A percentile compares a stretch with the other conserved stretches of the same genome.
phyloP scores from a whole-genome alignment of 495 filamentous ascomycete genomes.

The Bombardia bombarda region DNA sequence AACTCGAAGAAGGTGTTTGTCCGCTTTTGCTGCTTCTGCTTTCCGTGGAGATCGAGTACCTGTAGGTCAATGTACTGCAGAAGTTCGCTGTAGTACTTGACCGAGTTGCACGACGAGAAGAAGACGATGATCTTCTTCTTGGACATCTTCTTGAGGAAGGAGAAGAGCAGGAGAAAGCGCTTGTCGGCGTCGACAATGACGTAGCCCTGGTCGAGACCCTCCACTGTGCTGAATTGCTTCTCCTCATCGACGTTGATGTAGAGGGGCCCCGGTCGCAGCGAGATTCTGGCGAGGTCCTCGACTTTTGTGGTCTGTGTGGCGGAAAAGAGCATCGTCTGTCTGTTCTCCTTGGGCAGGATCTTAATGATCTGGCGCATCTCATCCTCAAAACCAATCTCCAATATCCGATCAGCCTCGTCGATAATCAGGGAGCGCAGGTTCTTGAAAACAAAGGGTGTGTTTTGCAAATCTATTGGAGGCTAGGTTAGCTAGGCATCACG shows the following conservation, averaged over 20 bases:
- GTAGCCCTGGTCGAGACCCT: constrained; percentile 90
- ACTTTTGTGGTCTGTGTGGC: constrained; percentile 98
- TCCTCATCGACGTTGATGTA: constrained; percentile 85
- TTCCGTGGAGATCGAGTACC: constrained; percentile 81
- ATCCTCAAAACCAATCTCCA: constrained; percentile 97
- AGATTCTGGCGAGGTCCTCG: constrained; percentile 91
- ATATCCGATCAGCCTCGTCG: constrained; percentile 87
- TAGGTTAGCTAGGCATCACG: background rate
- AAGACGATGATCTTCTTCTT: constrained; percentile 98
- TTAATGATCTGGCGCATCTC: constrained; percentile 97
- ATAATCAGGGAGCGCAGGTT: constrained; percentile 76
- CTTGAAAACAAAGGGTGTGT: constrained; percentile 89
- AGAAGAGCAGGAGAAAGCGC: constrained; percentile 89
- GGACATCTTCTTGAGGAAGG: constrained; percentile 83
- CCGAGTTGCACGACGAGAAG: constrained; percentile 86
- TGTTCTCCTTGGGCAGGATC: constrained; percentile 79
- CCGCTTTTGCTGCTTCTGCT: constrained; percentile 95
- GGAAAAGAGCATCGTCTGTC: constrained; percentile 96
- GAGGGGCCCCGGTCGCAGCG: constrained; percentile 79
- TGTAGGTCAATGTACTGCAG: constrained; percentile 95
- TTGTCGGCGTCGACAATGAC: constrained; percentile 89
- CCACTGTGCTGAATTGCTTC: constrained; percentile 58
- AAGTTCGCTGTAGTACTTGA: constrained; percentile 90
- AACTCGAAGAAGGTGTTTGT: constrained; percentile 99
- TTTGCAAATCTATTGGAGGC: constrained; percentile 57